Conservation (phyloP, 2,329 filamentous ascomycete genomes). For the Blumeria hordei region DNA sequence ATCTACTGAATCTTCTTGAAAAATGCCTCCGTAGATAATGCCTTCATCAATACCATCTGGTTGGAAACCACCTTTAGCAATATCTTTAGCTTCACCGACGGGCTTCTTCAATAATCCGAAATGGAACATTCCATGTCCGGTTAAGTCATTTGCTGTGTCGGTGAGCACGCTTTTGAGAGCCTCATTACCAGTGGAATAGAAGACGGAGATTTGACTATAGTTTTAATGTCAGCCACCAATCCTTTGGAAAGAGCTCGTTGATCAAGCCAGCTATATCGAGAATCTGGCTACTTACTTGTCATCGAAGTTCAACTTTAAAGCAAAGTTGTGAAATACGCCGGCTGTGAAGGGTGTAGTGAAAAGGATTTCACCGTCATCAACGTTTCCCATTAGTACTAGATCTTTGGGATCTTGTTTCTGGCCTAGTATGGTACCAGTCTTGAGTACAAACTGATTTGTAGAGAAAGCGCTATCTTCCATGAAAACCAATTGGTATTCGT, state of each 20-base stretch:
- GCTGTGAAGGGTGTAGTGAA: conserved; percentile 26
- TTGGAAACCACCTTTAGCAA: conserved; percentile 25
- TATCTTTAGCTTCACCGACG: conserved; percentile 19
- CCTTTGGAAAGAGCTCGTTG: no score
- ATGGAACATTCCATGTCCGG: conserved; percentile 35
- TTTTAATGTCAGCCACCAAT: no score
- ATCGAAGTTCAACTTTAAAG: conserved; percentile 29
- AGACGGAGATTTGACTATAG: conserved; percentile 28
- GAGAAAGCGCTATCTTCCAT: conserved; percentile 23
- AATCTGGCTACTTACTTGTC: conserved; percentile 20
- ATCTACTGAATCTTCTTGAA: conserved; percentile 23
- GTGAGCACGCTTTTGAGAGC: conserved; percentile 23
- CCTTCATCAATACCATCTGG: conserved; percentile 25
- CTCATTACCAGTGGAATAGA: conserved; percentile 25
- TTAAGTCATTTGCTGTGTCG: conserved; percentile 25
- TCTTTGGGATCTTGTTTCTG: background rate
- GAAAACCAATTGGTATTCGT: conserved; percentile 35
- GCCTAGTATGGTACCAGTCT: conserved; percentile 26
- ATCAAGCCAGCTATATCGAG: conserved; percentile 6
- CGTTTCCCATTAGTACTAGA: background rate
- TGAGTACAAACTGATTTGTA: conserved; percentile 28
- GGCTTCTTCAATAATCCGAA: conserved; percentile 39
- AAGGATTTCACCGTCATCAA: conserved; percentile 12
- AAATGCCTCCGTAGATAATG: conserved; percentile 26
- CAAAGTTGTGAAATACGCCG: conserved; percentile 36